Evolutionary conservation across 2,329 filamentous ascomycete species (phyloP).

Genomic region (Dichotomopilus funicola): DNA sequence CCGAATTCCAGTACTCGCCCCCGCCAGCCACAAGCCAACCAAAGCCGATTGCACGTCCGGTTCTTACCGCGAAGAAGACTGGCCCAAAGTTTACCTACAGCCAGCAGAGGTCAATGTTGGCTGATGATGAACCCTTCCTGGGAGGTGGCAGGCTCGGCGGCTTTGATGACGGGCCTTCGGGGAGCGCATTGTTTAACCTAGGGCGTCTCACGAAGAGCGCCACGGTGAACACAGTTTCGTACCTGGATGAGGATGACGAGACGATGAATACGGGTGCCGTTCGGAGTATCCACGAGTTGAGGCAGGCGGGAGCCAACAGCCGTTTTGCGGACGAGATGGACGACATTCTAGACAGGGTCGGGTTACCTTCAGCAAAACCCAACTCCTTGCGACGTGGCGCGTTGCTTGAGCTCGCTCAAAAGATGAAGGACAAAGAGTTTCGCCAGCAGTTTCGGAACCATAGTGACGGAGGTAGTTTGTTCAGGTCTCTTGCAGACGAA

Average conservation of each 20-base stretch:
- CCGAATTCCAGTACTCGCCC: slow-evolving; percentile 17
- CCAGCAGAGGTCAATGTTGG: slow-evolving; percentile 32
- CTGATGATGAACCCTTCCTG: slow-evolving; percentile 24
- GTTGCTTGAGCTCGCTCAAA: slow-evolving; percentile 53
- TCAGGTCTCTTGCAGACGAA: slow-evolving; percentile 54
- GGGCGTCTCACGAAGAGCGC: slow-evolving; percentile 21
- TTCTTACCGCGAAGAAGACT: slow-evolving; percentile 26
- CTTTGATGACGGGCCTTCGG: slow-evolving; percentile 15
- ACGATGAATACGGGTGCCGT: slow-evolving; percentile 44
- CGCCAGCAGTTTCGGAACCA: slow-evolving; percentile 67
- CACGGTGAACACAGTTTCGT: slow-evolving; percentile 26
- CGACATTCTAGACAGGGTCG: slow-evolving; percentile 56
- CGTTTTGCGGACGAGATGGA: slow-evolving; percentile 60
- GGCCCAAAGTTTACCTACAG: slow-evolving; percentile 36
- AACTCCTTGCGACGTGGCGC: slow-evolving; percentile 51
- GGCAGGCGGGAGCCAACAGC: slow-evolving; percentile 60
- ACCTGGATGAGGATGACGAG: slow-evolving; percentile 41
- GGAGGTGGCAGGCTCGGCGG: slow-evolving; percentile 19
- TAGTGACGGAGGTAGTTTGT: slow-evolving; percentile 61
- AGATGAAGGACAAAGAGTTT: slow-evolving; percentile 57
- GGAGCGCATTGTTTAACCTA: slow-evolving; percentile 22
- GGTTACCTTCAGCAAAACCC: slow-evolving; percentile 39
- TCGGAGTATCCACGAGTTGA: slow-evolving; percentile 58
- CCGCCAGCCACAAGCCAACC: slow-evolving; percentile 19
- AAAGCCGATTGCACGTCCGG: slow-evolving; percentile 20